Percentiles rank a stretch among this genome's conserved stretches.
Evolutionary conservation across 78 protist genomes (phyloP).

Genomic region (Anaeramoeba flamelloides): DNA sequence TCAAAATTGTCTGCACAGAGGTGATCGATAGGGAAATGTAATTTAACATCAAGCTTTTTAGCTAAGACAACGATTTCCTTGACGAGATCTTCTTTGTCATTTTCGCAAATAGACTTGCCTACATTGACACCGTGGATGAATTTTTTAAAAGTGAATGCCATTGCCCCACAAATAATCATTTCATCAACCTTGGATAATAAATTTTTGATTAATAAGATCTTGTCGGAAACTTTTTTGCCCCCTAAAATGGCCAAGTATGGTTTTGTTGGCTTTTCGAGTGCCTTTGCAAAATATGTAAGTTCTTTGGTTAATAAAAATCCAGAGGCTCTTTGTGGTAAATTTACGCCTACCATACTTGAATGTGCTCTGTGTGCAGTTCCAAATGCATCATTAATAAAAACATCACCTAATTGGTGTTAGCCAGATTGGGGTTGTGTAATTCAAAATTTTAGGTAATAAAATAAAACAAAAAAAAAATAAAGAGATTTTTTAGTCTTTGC

Average conservation of each 20-base stretch:
- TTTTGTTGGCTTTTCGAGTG: conserved; percentile 58
- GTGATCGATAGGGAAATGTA: conserved; percentile 42
- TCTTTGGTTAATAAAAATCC: conserved; percentile 89
- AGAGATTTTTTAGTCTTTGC: too few species aligned
- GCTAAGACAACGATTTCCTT: neutral
- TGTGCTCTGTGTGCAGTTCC: conserved; percentile 99
- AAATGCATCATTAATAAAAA: conserved; percentile 94
- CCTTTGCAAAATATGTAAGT: conserved; percentile 77
- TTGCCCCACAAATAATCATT: conserved; percentile 91
- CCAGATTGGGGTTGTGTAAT: too few species aligned
- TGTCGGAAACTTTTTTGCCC: conserved; percentile 58
- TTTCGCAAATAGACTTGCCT: neutral
- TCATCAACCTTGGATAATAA: conserved; percentile 70
- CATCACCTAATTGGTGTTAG: conserved; percentile 72
- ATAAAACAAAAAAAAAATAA: too few species aligned
- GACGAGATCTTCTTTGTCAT: neutral
- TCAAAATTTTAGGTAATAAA: too few species aligned
- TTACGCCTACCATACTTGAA: conserved; percentile 37
- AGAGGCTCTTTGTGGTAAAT: conserved; percentile 7
- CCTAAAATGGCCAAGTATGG: conserved; percentile 95
- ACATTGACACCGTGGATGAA: neutral
- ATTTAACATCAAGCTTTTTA: neutral
- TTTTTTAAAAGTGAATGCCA: neutral
- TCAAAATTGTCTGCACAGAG: conserved; percentile 54
- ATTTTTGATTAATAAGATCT: conserved; percentile 83